Conservation (phyloP, 495 filamentous ascomycete species). For the Penicillium riverlandense region DNA sequence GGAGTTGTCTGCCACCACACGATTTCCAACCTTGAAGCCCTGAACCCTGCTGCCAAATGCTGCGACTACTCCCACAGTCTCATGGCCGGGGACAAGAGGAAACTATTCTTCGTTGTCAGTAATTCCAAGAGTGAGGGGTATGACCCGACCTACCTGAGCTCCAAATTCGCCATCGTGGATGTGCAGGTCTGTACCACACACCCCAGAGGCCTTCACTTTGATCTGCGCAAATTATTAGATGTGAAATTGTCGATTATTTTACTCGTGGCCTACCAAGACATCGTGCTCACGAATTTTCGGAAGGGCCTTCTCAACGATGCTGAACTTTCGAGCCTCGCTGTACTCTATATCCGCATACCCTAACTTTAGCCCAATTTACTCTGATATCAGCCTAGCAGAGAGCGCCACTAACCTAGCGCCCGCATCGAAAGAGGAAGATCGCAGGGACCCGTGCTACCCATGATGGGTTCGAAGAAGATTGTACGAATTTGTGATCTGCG, state of each 20-base stretch:
- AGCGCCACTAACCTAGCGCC: not conserved
- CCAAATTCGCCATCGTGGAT: slow-evolving; percentile 50
- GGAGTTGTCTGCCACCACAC: slow-evolving; percentile 28
- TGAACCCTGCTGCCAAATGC: slow-evolving; percentile 30
- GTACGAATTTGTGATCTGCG: not conserved
- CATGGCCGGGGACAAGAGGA: slow-evolving; percentile 36
- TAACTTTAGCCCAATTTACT: not conserved
- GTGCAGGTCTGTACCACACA: slow-evolving; percentile 51
- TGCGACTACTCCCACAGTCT: slow-evolving; percentile 1
- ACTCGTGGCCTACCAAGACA: not conserved
- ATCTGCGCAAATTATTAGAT: not conserved
- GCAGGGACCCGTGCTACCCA: not conserved
- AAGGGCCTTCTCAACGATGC: not conserved
- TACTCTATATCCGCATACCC: not conserved
- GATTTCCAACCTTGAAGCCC: slow-evolving; percentile 47
- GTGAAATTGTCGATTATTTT: not conserved
- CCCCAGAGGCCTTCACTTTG: slow-evolving; percentile 46
- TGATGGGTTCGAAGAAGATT: not conserved
- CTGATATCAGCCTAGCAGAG: not conserved
- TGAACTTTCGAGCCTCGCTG: not conserved
- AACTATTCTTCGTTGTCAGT: slow-evolving; percentile 24
- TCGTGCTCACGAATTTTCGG: not conserved
- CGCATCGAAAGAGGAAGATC: not conserved
- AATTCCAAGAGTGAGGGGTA: not conserved
- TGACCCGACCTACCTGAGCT: slow-evolving; percentile 29